Evolutionary conservation across 805 yeast genomes (phyloP), one percentile per base, ranked within the genome.

Genomic region (Pichia scutulata): DNA sequence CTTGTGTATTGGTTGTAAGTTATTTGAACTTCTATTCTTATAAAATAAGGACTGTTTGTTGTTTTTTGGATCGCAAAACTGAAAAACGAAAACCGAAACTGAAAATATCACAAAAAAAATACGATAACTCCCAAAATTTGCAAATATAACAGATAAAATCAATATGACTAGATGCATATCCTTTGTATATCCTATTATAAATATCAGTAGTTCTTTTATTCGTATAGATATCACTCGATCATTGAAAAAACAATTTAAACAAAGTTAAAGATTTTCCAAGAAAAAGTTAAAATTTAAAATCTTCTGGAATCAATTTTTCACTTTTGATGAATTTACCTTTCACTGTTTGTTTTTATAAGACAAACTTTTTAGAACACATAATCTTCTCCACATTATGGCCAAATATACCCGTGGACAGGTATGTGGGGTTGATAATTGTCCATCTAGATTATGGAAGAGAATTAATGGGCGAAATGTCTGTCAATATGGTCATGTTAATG

Each of bases 371-470:
- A 30, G 33, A 39, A 23, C 19, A 24, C 36, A 25, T 49, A 53
- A 36, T 7, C 21, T 2, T 2, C 39, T n/a, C 13, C 22, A 9
- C 21, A 50, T 43, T 12, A 59, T 59, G 56, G 50, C 55, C 14
- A 56, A 59, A 39, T 63, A 56, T 40, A 72, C 75, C 40, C 72
- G 81, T 57, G 98, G 99, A 2, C 84, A 86, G 5, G 68, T 84
- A 6, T 92, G 99, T 74, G 97, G 97, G 1, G 81, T 82, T 2
- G 90, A 86, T 55, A 92, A 92, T 70, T 92, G 99, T 67, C 80
- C 86, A 4, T 86, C 97, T 1, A 70, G 81, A 39, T 75, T 83
- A 46, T 92, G 88, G 80, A 75, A 84, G 46, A 66, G 78, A 28
- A 69, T 80, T 3, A 88, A 86, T 59, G 99, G 99, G 24, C 79